phyloP scores from a whole-genome alignment of 176 grass and related monocot species.

The Alopecurus myosuroides region DNA sequence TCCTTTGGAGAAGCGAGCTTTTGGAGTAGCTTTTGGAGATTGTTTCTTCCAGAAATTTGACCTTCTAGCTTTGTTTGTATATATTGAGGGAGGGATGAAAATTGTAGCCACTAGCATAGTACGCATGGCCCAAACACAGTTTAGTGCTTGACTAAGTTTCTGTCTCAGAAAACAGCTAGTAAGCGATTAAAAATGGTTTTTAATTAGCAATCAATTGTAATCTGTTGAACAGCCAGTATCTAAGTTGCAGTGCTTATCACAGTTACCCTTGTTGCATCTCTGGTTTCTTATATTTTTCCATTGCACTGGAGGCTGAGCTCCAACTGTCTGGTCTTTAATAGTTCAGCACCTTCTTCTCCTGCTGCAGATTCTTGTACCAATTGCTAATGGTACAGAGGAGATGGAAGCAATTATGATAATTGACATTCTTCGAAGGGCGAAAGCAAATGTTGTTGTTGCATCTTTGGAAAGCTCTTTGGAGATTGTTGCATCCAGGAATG shows the following conservation, averaged over 20 bases:
- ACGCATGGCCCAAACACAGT: no score
- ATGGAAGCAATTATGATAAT: slow-evolving; percentile 83
- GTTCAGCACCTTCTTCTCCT: not conserved
- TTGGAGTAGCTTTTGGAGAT: slow-evolving; percentile 89
- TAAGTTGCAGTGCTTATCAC: not conserved
- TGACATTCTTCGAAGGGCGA: slow-evolving; percentile 61
- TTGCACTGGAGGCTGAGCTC: not conserved
- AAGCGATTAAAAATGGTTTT: not conserved
- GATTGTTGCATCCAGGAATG: slow-evolving; percentile 71
- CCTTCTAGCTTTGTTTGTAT: no score
- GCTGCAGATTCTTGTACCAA: slow-evolving; percentile 66
- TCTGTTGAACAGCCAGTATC: not conserved
- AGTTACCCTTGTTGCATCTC: no score
- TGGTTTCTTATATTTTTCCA: not conserved
- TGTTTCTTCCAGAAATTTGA: no score
- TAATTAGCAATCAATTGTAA: not conserved
- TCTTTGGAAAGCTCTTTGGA: slow-evolving; percentile 55
- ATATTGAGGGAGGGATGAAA: no score
- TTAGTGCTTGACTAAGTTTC: no score
- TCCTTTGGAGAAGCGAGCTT: slow-evolving; percentile 81
- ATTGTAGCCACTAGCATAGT: no score
- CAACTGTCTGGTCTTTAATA: not conserved
- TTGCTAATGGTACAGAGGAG: slow-evolving; percentile 73
- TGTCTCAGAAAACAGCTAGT: not conserved
- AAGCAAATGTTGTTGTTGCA: slow-evolving; percentile 61